Conservation (phyloP, 768 basidiomycete species). For the Pleurotus cornucopiae region DNA sequence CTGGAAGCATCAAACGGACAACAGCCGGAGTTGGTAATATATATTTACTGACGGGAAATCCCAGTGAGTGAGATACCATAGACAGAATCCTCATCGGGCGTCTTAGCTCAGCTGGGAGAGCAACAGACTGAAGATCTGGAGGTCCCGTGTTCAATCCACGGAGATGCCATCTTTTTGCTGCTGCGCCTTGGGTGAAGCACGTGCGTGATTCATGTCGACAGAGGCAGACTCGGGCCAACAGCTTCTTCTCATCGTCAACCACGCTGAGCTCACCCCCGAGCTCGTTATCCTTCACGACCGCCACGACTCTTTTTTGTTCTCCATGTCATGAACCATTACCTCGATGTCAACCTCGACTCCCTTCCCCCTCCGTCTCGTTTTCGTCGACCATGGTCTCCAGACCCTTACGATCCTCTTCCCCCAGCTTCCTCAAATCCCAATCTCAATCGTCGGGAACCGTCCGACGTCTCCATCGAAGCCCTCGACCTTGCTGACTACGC, state of each 20-base stretch:
- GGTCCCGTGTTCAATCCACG: constrained; percentile 78
- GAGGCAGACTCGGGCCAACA: not conserved
- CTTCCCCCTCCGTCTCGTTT: constrained; percentile 50
- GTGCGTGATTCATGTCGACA: not conserved
- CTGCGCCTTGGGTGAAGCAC: not conserved
- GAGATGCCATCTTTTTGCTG: constrained; percentile 15
- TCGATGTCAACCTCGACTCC: constrained; percentile 33
- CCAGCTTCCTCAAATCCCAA: constrained; percentile 17
- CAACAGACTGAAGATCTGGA: constrained; percentile 70
- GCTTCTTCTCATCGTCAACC: not conserved
- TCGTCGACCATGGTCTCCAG: constrained; percentile 66
- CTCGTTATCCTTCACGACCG: constrained; percentile 9
- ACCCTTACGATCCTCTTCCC: constrained; percentile 43
- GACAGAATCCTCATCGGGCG: not conserved
- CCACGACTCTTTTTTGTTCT: constrained; percentile 7
- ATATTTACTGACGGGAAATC: not conserved
- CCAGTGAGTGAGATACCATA: too few species aligned
- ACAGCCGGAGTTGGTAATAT: not conserved
- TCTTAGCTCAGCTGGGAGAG: constrained; percentile 68
- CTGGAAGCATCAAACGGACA: not conserved
- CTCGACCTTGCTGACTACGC: constrained; percentile 73
- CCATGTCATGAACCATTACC: constrained; percentile 36
- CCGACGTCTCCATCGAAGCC: constrained; percentile 66
- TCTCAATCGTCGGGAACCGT: constrained; percentile 41
- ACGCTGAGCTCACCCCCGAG: not conserved